These are phyloP conservation scores for Linanthus parryae DNA, from an alignment of 148 eudicot genomes.

Conservation along the genomic window DNA sequence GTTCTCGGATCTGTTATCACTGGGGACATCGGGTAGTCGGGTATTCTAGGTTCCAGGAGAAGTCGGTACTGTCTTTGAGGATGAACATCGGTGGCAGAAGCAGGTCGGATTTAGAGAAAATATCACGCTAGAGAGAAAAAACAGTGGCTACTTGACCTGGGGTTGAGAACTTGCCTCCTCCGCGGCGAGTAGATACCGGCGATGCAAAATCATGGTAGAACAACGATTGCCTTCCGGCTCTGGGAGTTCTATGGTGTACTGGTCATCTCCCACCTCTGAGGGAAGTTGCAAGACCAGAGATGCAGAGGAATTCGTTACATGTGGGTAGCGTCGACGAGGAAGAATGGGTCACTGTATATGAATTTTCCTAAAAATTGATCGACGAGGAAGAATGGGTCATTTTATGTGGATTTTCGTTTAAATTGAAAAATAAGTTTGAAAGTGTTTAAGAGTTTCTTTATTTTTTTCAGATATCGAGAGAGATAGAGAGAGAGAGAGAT, in stretches of 20 bases:
- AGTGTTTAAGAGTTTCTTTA: too few species aligned
- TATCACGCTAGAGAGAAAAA: constrained; percentile 93
- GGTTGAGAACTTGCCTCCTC: constrained; percentile 69
- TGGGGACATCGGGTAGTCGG: constrained; percentile 70
- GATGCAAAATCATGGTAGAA: constrained; percentile 82
- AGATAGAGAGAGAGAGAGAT: too few species aligned
- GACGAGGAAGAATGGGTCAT: too few species aligned
- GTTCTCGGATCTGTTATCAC: constrained; percentile 79
- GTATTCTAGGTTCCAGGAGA: constrained; percentile 75
- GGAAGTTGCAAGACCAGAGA: constrained; percentile 92
- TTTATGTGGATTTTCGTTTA: too few species aligned
- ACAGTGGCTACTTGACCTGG: constrained; percentile 96
- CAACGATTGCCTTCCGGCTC: constrained; percentile 70
- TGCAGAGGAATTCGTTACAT: constrained; percentile 52
- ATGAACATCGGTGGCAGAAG: constrained; percentile 91
- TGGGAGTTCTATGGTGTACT: constrained; percentile 75
- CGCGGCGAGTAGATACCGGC: constrained; percentile 65
- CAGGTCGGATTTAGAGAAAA: constrained; percentile 73
- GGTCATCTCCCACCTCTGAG: constrained; percentile 88
- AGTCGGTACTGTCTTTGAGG: constrained; percentile 82
- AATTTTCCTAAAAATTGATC: constrained; percentile 33
- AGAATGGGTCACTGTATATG: constrained; percentile 97
- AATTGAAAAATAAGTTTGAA: too few species aligned
- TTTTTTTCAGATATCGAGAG: too few species aligned
- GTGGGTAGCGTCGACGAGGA: constrained; percentile 71